Evolutionary conservation across 768 basidiomycete species (phyloP).

Genomic region (Auricularia heimuer): DNA sequence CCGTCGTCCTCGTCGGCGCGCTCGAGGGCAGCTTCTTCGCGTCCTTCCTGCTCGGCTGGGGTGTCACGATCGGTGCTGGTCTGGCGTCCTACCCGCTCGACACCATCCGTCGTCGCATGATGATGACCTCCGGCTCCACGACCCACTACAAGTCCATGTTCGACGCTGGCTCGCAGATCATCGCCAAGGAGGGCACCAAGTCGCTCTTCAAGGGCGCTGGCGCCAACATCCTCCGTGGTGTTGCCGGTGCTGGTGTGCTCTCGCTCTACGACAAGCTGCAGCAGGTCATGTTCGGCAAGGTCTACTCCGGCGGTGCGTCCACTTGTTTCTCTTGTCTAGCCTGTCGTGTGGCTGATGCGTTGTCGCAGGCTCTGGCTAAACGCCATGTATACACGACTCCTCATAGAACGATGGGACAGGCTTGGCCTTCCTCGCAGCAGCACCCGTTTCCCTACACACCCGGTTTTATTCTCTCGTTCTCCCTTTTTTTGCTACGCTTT

Average conservation of each 20-base stretch:
- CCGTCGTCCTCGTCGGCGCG: slow-evolving; percentile 91
- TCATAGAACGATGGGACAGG: neutral
- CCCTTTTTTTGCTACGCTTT: neutral
- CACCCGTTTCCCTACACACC: neutral
- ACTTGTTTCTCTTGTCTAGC: neutral
- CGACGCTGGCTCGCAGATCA: slow-evolving; percentile 85
- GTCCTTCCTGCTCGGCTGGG: slow-evolving; percentile 96
- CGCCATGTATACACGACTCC: neutral
- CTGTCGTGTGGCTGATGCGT: neutral
- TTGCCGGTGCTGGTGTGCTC: slow-evolving; percentile 99
- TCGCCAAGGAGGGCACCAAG: slow-evolving; percentile 89
- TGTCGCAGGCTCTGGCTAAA: slow-evolving; percentile 33
- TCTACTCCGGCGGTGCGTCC: slow-evolving; percentile 87
- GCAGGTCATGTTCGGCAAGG: slow-evolving; percentile 94
- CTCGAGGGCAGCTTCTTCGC: slow-evolving; percentile 95
- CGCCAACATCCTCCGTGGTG: slow-evolving; percentile 84
- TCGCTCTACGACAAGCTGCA: slow-evolving; percentile 99
- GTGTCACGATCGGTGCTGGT: slow-evolving; percentile 98
- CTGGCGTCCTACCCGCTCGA: slow-evolving; percentile 95
- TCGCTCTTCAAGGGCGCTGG: slow-evolving; percentile 99
- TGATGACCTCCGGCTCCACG: slow-evolving; percentile 97
- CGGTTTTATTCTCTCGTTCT: neutral
- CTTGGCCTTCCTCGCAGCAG: neutral
- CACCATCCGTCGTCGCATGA: slow-evolving; percentile 99
- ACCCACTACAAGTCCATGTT: slow-evolving; percentile 99